Percentiles rank a stretch among this genome's conserved stretches.
phyloP scores from a whole-genome alignment of 1,139 yeast species.

The Hemisphaericaspora subhashii region DNA sequence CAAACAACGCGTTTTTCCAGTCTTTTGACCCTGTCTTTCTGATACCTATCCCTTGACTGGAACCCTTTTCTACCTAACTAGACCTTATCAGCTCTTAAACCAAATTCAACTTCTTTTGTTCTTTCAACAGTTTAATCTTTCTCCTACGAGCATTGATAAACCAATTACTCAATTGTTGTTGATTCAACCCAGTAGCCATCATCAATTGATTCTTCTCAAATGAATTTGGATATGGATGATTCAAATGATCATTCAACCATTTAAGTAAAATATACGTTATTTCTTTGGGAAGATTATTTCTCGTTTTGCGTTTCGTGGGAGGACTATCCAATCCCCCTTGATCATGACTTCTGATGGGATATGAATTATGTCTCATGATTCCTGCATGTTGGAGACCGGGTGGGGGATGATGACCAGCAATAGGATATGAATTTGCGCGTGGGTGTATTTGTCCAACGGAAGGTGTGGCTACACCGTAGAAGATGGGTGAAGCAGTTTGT shows the following conservation, averaged over 20 bases:
- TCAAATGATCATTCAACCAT: slow-evolving; percentile 84
- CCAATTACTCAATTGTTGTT: slow-evolving; percentile 94
- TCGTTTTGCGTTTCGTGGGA: slow-evolving; percentile 42
- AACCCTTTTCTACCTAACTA: too few species aligned
- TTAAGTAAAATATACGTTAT: slow-evolving; percentile 78
- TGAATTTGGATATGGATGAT: slow-evolving; percentile 93
- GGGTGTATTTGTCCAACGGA: background rate
- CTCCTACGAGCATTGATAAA: slow-evolving; percentile 94
- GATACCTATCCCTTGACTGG: too few species aligned
- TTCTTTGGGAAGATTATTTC: slow-evolving; percentile 84
- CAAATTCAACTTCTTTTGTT: slow-evolving; percentile 32
- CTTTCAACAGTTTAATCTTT: slow-evolving; percentile 56
- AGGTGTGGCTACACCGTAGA: background rate
- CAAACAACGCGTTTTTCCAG: too few species aligned
- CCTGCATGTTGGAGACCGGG: slow-evolving; percentile 1
- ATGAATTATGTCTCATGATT: slow-evolving; percentile 8
- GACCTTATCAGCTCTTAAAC: too few species aligned
- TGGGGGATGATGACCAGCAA: slow-evolving; percentile 4
- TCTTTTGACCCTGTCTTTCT: too few species aligned
- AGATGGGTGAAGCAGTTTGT: slow-evolving; percentile 2
- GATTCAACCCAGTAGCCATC: slow-evolving; percentile 80
- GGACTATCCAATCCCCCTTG: slow-evolving; percentile 4
- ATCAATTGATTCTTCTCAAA: slow-evolving; percentile 82
- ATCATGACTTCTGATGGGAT: slow-evolving; percentile 1
- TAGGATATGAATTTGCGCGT: slow-evolving; percentile 6